phyloP scores from a whole-genome alignment of 2,329 filamentous ascomycete genomes.

The Fusarium tanahbumbuense region DNA sequence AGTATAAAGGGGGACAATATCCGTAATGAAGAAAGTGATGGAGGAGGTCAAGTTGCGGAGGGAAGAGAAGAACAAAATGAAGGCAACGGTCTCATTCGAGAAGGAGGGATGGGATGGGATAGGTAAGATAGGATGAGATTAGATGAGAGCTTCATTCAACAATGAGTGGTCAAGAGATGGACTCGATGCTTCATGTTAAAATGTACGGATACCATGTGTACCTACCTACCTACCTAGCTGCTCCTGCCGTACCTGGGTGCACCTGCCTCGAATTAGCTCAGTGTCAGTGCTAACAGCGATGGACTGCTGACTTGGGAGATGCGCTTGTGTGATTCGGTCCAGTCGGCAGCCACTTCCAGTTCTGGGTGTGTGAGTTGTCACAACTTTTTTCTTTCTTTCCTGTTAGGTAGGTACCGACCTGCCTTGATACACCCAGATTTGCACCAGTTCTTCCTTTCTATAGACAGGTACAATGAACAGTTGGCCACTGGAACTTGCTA shows the following conservation, averaged over 20 bases:
- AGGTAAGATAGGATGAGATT: conserved; percentile 31
- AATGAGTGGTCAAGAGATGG: conserved; percentile 33
- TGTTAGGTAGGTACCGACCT: background rate
- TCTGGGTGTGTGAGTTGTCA: conserved; percentile 21
- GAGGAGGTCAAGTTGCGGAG: conserved; percentile 15
- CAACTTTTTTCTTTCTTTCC: background rate
- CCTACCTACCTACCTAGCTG: background rate
- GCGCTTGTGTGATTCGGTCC: conserved; percentile 10
- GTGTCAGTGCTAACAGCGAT: conserved; percentile 13
- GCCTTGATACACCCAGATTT: background rate
- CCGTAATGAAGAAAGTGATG: background rate
- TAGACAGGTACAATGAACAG: conserved; percentile 7
- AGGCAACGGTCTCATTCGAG: conserved; percentile 28
- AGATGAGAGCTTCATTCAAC: conserved; percentile 37
- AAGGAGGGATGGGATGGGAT: conserved; percentile 5
- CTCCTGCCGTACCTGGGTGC: conserved; percentile 6
- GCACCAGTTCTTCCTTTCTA: conserved; percentile 15
- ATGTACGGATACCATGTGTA: conserved; percentile 1
- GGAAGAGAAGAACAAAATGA: conserved; percentile 23
- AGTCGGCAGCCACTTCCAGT: conserved; percentile 30
- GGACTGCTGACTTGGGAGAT: background rate
- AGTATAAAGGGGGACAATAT: conserved; percentile 8
- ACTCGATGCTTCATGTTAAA: conserved; percentile 20
- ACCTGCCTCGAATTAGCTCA: conserved; percentile 7
- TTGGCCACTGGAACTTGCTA: conserved; percentile 26